Evolutionary conservation across 148 eudicot genomes (phyloP), one percentile per base, ranked within the genome.

Genomic region (Chenopodium suecicum): DNA sequence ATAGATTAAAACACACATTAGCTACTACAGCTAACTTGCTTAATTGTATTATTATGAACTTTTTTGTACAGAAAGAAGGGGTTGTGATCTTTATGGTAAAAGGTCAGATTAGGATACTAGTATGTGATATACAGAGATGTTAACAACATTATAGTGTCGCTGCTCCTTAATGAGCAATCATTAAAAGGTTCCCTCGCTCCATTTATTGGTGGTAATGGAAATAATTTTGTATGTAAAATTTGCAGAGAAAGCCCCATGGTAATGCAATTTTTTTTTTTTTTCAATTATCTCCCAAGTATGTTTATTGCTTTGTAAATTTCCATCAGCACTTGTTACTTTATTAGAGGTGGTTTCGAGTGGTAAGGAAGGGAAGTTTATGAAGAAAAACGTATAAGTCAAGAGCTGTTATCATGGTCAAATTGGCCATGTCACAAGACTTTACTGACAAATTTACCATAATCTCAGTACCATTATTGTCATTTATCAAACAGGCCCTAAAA

Each of bases 1-100:
- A 87, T 31, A 77, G 70, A 66, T 32, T 74, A 41, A 46, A 7
- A 70, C 32, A 37, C 58, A 17, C 12, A 2, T 73, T 20, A 47
- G 60, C 62, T 14, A 50, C 44, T 41, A 56, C 20, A 56, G 62
- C 62, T 56, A 56, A 56, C 62, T 17, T 56, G 17, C 17, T n/a
- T 56, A 14, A 56, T 56, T 56, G 17, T 17, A 22, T 56, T 17
- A 56, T 56, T 56, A 56, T 9, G 6, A 23, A 62, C 66, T 9
- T 20, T 6, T 20, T 1, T 22, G 66, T 20, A 22, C 66, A 62
- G 25, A 20, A n/a, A 2, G 62, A 22, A 56, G 22, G 62, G 62
- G 62, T 22, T 4, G 4, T 56, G 60, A 56, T 16, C 22, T 56
- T 48, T 56, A 12, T 12, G 3, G 22, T 16, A 56, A 14, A 52